Evolutionary conservation across 1,139 yeast species (phyloP).

Genomic region (Candida sojae): DNA sequence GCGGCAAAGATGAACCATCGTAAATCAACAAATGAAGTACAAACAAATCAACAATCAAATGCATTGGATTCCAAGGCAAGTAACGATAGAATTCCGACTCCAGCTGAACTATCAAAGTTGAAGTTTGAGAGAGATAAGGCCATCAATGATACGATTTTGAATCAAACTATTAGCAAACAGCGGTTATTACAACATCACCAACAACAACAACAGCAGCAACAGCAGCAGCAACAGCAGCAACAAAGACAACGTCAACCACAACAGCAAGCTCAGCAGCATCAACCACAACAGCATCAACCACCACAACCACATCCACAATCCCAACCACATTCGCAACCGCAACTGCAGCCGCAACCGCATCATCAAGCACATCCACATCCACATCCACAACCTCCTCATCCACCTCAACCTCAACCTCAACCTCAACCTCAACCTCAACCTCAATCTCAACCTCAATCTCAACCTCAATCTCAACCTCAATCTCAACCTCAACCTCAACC

Average conservation of each 20-base stretch:
- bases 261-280: constrained; percentile 18
- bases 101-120: constrained; percentile 77
- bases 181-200: constrained; percentile 46
- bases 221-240: constrained; percentile 13
- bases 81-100: constrained; percentile 61
- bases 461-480: constrained; percentile 16
- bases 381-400: constrained; percentile 7
- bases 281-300: constrained; percentile 14
- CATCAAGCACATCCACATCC: constrained; percentile 15
- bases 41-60: constrained; percentile 22
- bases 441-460: constrained; percentile 5
- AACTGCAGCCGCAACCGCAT: constrained; percentile 9
- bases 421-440: constrained; percentile 8
- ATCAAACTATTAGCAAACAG: constrained; percentile 48
- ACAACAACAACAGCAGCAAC: constrained; percentile 19
- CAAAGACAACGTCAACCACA: constrained; percentile 13
- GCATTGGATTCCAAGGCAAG: constrained; percentile 17
- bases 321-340: constrained; percentile 16
- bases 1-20: constrained; percentile 37
- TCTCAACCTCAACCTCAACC: constrained; percentile 9
- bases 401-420: constrained; percentile 8
- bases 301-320: constrained; percentile 4
- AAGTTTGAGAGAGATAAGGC: constrained; percentile 86
- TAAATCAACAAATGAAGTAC: constrained; percentile 22
- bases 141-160: constrained; percentile 68